Evolutionary conservation across 2,329 filamentous ascomycete species (phyloP).

Genomic region (Pseudogymnoascus sp.): DNA sequence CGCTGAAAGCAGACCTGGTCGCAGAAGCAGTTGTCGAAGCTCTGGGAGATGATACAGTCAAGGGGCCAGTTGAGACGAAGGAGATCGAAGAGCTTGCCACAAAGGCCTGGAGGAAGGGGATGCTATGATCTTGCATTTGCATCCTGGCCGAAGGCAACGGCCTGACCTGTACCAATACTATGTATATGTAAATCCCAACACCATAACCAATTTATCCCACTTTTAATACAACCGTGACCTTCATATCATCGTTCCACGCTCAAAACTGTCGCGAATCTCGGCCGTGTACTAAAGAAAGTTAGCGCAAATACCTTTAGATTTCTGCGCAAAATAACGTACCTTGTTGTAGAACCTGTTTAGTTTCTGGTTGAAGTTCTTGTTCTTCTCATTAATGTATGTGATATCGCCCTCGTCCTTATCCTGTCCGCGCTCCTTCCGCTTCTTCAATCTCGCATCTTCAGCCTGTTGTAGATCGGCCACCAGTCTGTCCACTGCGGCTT

Average conservation of each 20-base stretch:
- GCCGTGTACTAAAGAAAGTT: conserved; percentile 62
- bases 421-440: conserved; percentile 69
- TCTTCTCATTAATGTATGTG: conserved; percentile 99
- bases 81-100: conserved; percentile 76
- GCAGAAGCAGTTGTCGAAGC: conserved; percentile 87
- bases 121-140: conserved; percentile 53
- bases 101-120: conserved; percentile 80
- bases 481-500: conserved; percentile 78
- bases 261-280: conserved; percentile 95
- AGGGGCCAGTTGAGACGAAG: conserved; percentile 68
- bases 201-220: conserved; percentile 7
- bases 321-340: conserved; percentile 30
- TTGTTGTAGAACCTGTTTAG: conserved; percentile 94
- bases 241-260: conserved; percentile 91
- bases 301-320: conserved; percentile 15
- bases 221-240: conserved; percentile 7
- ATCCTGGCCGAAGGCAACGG: not conserved
- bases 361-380: conserved; percentile 99
- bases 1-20: conserved; percentile 77
- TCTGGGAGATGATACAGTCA: conserved; percentile 63
- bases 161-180: not conserved
- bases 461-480: conserved; percentile 82
- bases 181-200: conserved; percentile 6
- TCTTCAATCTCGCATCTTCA: conserved; percentile 79
- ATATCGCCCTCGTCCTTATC: conserved; percentile 84